A percentile compares a stretch with the other conserved stretches of the same genome.
phyloP scores from a whole-genome alignment of 2,329 filamentous ascomycete genomes.

The Allantophomopsis lycopodina region DNA sequence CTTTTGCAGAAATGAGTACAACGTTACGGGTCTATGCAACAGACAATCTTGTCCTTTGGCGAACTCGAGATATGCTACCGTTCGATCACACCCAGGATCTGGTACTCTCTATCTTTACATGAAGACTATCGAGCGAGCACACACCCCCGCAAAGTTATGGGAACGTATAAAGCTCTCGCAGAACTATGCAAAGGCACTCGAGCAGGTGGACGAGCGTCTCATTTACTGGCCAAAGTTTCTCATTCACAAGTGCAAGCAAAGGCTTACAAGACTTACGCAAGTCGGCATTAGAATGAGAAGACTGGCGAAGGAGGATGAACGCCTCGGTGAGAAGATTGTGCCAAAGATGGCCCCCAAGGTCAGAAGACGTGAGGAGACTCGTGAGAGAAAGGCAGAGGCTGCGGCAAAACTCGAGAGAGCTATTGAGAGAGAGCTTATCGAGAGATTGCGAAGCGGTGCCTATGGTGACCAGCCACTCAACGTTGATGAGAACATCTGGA shows the following conservation, averaged over 20 bases:
- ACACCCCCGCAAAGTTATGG: slow-evolving; percentile 86
- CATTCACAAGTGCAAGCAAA: slow-evolving; percentile 91
- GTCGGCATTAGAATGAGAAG: slow-evolving; percentile 71
- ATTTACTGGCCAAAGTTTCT: slow-evolving; percentile 95
- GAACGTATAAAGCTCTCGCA: slow-evolving; percentile 79
- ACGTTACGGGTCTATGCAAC: slow-evolving; percentile 72
- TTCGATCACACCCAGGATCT: slow-evolving; percentile 69
- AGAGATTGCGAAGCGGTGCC: slow-evolving; percentile 78
- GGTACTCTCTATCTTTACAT: slow-evolving; percentile 89
- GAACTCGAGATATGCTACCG: slow-evolving; percentile 85
- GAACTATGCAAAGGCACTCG: slow-evolving; percentile 82
- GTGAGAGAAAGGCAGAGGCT: slow-evolving; percentile 64
- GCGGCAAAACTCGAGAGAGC: slow-evolving; percentile 90
- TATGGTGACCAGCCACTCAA: slow-evolving; percentile 94
- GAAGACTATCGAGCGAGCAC: slow-evolving; percentile 83
- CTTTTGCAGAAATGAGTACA: slow-evolving; percentile 94
- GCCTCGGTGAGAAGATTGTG: slow-evolving; percentile 78
- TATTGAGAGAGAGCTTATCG: slow-evolving; percentile 89
- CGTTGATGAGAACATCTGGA: slow-evolving; percentile 91
- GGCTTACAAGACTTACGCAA: slow-evolving; percentile 82
- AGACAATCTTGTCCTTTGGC: slow-evolving; percentile 82
- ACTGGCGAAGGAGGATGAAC: slow-evolving; percentile 77
- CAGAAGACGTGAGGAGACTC: slow-evolving; percentile 56
- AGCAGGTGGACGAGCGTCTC: slow-evolving; percentile 73
- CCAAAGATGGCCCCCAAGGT: slow-evolving; percentile 89